Base-by-base conservation (phyloP, 768 basidiomycete genomes). In the Psilocybe subaeruginosa region DNA sequence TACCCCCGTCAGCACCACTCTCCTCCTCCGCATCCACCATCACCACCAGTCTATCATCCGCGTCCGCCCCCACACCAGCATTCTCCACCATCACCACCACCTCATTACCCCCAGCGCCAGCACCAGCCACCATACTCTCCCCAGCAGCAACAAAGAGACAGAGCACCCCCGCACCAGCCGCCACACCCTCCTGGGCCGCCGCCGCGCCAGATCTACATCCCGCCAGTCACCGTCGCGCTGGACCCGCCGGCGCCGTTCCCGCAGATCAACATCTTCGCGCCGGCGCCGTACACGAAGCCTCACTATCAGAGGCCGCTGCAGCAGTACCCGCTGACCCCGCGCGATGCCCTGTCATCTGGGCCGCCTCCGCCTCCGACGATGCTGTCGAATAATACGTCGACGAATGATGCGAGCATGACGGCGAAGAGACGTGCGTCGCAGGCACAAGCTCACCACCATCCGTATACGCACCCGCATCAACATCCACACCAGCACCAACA, bases 261-360 rank as follows among this genome's bases (percentile, higher is more conserved):
- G n/a, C 55, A 12, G 17, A 56, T 47, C 35, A 56, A 47, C 56
- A 23, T 23, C 8, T 39, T 50, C 49, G 49, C 31, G 49, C 23
- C 49, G 4, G 48, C 48, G 33, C 53, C 59, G 19, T 48, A 54
- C 33, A 43, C 53, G 46, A 60, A 54, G 23, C 59, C 52, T 1
- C 53, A 54, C 33, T 59, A 59, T 16, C 58, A 53, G 29, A 6
- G 50, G 30, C 51, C 51, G 50, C 9, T 43, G 1, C 58, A 59
- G 51, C 37, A 23, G 23, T 23, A 58, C 31, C 39, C 4, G 33
- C 3, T 46, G 39, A 5, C 46, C 19, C 23, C 23, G 23, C 23
- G 23, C 23, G 23, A 4, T 30, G 30, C 33, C 33, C 11, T 35
- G 33, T 3, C 33, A 1, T 7, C 11, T 35, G 33, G 7, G 11